Percentiles rank a stretch among this genome's conserved stretches.
These are phyloP conservation scores for Periconia sp. DNA, from an alignment of 2,329 filamentous ascomycete species.

Conservation along the genomic window DNA sequence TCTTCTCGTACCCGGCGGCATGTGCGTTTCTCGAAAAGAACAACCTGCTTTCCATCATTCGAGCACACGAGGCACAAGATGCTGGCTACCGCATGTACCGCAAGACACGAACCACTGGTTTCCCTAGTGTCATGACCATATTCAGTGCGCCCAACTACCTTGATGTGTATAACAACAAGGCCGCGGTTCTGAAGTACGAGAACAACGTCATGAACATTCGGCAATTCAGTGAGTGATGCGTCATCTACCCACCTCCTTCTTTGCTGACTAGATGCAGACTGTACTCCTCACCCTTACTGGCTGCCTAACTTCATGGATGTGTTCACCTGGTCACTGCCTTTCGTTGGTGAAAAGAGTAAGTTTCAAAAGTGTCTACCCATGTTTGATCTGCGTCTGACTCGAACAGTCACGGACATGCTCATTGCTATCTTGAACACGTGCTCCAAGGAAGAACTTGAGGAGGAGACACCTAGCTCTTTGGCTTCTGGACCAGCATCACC, in stretches of 20 bases:
- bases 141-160: constrained; percentile 99
- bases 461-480: constrained; percentile 76
- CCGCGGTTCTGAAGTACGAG: constrained; percentile 97
- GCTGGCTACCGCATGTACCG: constrained; percentile 99
- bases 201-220: constrained; percentile 99
- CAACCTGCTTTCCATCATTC: constrained; percentile 94
- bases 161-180: constrained; percentile 99
- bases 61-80: constrained; percentile 97
- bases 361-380: not conserved
- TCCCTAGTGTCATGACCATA: constrained; percentile 99
- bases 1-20: constrained; percentile 97
- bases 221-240: constrained; percentile 69
- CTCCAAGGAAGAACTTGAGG: constrained; percentile 95
- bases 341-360: constrained; percentile 86
- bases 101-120: constrained; percentile 96
- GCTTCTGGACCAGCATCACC: constrained; percentile 75
- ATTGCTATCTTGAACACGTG: constrained; percentile 98
- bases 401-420: constrained; percentile 85
- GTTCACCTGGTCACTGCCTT: constrained; percentile 99
- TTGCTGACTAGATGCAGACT: constrained; percentile 56
- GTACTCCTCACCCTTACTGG: constrained; percentile 99
- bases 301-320: constrained; percentile 99
- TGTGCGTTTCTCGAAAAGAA: constrained; percentile 99
- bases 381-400: constrained; percentile 20
- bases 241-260: not conserved